Percentiles rank a stretch among this genome's conserved stretches.
phyloP scores from a whole-genome alignment of 306 rosid genomes.

The Vigna trinervia region DNA sequence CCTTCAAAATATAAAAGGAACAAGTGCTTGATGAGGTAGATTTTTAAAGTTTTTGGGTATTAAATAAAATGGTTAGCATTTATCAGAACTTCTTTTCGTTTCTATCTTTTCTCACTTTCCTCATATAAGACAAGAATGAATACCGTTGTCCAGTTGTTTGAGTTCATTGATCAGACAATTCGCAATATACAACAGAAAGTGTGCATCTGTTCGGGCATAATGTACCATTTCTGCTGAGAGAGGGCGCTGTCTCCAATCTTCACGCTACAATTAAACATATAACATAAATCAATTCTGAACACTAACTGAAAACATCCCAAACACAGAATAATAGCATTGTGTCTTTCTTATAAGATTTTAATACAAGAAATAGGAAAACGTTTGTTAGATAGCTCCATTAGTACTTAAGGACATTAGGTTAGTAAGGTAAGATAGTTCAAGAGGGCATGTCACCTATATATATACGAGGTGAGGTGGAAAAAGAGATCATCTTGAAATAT shows the following conservation, averaged over 20 bases:
- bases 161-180: constrained; percentile 73
- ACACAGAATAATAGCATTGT: constrained; percentile 9
- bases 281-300: constrained; percentile 25
- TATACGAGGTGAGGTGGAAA: neutral
- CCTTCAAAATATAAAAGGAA: neutral
- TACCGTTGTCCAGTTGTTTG: constrained; percentile 71
- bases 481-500: neutral
- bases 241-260: constrained; percentile 98
- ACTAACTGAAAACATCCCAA: constrained; percentile 18
- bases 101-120: constrained; percentile 24
- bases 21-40: constrained; percentile 1
- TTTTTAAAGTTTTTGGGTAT: constrained; percentile 20
- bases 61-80: constrained; percentile 30
- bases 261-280: constrained; percentile 68
- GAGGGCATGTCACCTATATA: neutral
- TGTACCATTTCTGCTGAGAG: constrained; percentile 81
- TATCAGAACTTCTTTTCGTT: neutral
- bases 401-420: neutral
- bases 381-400: neutral
- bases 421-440: neutral
- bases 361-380: constrained; percentile 8
- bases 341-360: neutral
- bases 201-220: constrained; percentile 94
- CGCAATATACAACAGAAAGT: constrained; percentile 83
- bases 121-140: constrained; percentile 47